Conservation (phyloP, 495 filamentous ascomycete species). For the Annulohypoxylon stygium region DNA sequence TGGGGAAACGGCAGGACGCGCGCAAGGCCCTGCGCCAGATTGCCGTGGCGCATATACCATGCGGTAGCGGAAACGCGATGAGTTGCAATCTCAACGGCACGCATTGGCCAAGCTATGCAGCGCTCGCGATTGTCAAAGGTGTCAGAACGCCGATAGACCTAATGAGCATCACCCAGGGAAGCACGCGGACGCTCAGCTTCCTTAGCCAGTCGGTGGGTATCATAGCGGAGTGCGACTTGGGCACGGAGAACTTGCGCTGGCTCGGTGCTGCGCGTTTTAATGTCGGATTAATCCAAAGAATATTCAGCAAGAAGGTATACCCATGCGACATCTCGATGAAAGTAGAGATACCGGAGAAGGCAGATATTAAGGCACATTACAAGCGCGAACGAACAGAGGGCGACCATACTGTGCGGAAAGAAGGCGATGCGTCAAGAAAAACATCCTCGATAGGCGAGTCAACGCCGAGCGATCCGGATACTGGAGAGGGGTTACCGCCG, state of each 20-base stretch:
- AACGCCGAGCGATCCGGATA: constrained; percentile 33
- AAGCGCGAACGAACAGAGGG: constrained; percentile 57
- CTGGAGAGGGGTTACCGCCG: constrained; percentile 71
- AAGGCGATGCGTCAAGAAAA: constrained; percentile 23
- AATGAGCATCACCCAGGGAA: constrained; percentile 86
- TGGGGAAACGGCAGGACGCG: constrained; percentile 81
- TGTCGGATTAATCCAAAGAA: constrained; percentile 79
- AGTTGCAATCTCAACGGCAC: constrained; percentile 90
- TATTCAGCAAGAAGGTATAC: constrained; percentile 79
- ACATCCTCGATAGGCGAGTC: constrained; percentile 27
- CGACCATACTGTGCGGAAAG: constrained; percentile 32
- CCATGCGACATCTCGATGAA: constrained; percentile 91
- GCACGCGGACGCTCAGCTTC: constrained; percentile 81
- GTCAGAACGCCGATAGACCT: constrained; percentile 84
- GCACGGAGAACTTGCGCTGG: constrained; percentile 91
- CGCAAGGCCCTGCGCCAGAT: constrained; percentile 78
- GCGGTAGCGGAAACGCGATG: constrained; percentile 95
- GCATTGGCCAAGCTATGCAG: constrained; percentile 77
- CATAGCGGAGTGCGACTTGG: constrained; percentile 89
- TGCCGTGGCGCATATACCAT: constrained; percentile 91
- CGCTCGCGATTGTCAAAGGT: constrained; percentile 87
- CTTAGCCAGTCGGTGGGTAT: constrained; percentile 92
- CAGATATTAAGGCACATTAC: constrained; percentile 80
- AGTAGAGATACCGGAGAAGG: constrained; percentile 82
- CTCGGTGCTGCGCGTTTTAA: constrained; percentile 89